Base-by-base conservation (phyloP, 2,329 filamentous ascomycete genomes). In the Claviceps maximensis region DNA sequence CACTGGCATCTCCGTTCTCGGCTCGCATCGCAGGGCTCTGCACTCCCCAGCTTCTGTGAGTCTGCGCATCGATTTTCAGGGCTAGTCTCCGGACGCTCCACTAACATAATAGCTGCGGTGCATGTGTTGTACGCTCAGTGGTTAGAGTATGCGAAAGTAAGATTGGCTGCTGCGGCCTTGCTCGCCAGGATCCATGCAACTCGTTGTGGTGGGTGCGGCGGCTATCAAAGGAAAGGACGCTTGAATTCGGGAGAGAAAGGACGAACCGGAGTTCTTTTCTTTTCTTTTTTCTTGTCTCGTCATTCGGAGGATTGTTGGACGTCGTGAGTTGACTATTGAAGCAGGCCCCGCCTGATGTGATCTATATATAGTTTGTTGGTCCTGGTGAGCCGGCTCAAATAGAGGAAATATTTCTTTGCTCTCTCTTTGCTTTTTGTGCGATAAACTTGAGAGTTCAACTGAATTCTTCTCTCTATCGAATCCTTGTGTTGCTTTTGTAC, bases 51-150 rank as follows among this genome's bases (percentile, higher is more conserved):
- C 44, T 15, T 49, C 13, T 15, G 13, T 15, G 13, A 12, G 12
- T 42, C 21, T 42, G 25, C 49, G 31, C 42, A 45, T 47, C 33
- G 21, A 13, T 42, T 52, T 25, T 8, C 31, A 45, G 27, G 49
- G 21, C 49, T 51, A 38, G 41, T n/a, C 8, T 9, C 9, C 19
- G 10, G 46, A 33, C 31, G 45, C 54, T 59, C 60, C 60, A 61
- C 60, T 45, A 40, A 40, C 52, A 57, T 36, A 55, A 57, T 36
- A 55, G 54, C 19, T 19, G 42, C 54, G 58, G 60, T 49, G 65
- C 65, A 67, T 65, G 64, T 68, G 65, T 67, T 61, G 58, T 52
- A 57, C 61, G 59, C 61, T 65, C 58, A 65, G 65, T 67, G 64
- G 65, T 57, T 57, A 13, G 13, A 27, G 23, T 56, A 54, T 52